Evolutionary conservation across 805 yeast genomes (phyloP).

Genomic region (Lipomyces japonicus): DNA sequence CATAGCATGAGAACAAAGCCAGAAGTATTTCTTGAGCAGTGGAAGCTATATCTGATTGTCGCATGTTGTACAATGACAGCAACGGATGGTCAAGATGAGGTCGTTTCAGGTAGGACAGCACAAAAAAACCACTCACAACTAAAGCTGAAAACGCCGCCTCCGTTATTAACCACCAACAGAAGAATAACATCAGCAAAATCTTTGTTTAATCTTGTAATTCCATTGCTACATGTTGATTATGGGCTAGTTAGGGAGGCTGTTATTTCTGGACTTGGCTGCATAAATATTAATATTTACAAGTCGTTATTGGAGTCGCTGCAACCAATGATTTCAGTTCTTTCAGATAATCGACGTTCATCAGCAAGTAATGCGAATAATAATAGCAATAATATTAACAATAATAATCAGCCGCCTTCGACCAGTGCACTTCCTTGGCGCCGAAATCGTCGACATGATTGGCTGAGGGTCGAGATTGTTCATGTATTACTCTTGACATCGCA

Average conservation of each 20-base stretch:
- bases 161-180: constrained; percentile 47
- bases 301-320: constrained; percentile 58
- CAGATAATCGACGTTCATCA: constrained; percentile 4
- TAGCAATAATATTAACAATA: background rate
- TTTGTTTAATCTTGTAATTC: constrained; percentile 81
- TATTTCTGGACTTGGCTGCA: constrained; percentile 81
- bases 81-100: constrained; percentile 70
- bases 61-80: constrained; percentile 90
- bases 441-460: constrained; percentile 32
- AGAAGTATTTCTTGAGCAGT: constrained; percentile 72
- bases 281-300: constrained; percentile 83
- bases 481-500: constrained; percentile 66
- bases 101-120: constrained; percentile 66
- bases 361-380: background rate
- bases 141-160: constrained; percentile 14
- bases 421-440: constrained; percentile 21
- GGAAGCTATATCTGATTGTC: constrained; percentile 83
- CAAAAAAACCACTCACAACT: constrained; percentile 71
- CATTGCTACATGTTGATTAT: constrained; percentile 68
- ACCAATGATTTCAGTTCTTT: constrained; percentile 8
- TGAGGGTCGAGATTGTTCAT: constrained; percentile 75
- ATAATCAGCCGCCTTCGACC: constrained; percentile 10
- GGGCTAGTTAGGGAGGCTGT: constrained; percentile 75
- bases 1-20: constrained; percentile 43
- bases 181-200: constrained; percentile 83